Evolutionary conservation across 2,329 filamentous ascomycete species (phyloP).

Genomic region (Capronia americana): DNA sequence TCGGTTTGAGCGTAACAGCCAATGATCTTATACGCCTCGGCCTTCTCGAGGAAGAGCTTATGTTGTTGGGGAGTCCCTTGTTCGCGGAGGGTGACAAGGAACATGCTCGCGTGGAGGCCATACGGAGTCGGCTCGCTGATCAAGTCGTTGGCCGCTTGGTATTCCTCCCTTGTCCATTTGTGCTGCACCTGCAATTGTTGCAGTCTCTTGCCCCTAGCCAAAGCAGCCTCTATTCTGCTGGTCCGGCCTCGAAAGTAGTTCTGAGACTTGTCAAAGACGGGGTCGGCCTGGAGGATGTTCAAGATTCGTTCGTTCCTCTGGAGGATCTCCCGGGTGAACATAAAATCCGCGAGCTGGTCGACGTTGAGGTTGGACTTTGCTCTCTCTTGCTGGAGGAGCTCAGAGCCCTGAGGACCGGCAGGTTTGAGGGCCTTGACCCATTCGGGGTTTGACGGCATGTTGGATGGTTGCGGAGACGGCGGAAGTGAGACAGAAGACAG

Average conservation of each 20-base stretch:
- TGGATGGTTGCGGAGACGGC: constrained; percentile 1
- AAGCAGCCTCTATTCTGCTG: constrained; percentile 71
- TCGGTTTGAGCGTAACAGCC: constrained; percentile 84
- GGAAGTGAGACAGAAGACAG: background rate
- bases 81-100: constrained; percentile 71
- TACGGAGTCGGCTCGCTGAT: constrained; percentile 77
- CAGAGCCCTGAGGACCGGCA: constrained; percentile 70
- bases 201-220: constrained; percentile 74
- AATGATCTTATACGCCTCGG: constrained; percentile 72
- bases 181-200: constrained; percentile 70
- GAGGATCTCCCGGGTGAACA: constrained; percentile 71
- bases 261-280: constrained; percentile 77
- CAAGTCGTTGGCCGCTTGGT: constrained; percentile 68
- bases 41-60: constrained; percentile 72
- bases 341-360: constrained; percentile 69
- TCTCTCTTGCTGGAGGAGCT: constrained; percentile 73
- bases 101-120: constrained; percentile 74
- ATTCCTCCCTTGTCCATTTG: constrained; percentile 71
- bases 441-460: constrained; percentile 55
- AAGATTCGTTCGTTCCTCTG: constrained; percentile 67
- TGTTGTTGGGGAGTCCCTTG: constrained; percentile 77
- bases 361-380: constrained; percentile 70
- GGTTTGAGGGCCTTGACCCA: constrained; percentile 73
- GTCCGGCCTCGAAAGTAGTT: constrained; percentile 76
- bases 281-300: constrained; percentile 68